A percentile compares a stretch with the other conserved stretches of the same genome.
Evolutionary conservation across 495 filamentous ascomycete species (phyloP).

Genomic region (Aspergillus bridgeri): DNA sequence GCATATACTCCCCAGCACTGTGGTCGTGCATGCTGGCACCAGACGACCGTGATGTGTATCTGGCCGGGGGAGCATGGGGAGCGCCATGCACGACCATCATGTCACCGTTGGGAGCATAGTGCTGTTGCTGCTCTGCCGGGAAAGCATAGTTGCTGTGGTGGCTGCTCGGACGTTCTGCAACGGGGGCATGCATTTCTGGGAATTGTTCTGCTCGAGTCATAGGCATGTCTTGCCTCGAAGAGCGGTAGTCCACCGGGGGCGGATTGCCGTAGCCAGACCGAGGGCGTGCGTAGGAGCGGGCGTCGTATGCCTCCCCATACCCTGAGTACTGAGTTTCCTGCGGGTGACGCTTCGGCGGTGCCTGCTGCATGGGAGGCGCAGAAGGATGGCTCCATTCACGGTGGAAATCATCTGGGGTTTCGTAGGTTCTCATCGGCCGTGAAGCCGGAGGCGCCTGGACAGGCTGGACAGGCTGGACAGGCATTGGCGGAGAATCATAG

Average conservation of each 20-base stretch:
- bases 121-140: slow-evolving; percentile 11
- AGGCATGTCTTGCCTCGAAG: slow-evolving; percentile 22
- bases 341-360: slow-evolving; percentile 15
- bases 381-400: slow-evolving; percentile 28
- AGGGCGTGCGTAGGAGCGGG: slow-evolving; percentile 27
- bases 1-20: slow-evolving; percentile 15
- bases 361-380: slow-evolving; percentile 13
- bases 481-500: slow-evolving; percentile 25
- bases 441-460: slow-evolving; percentile 12
- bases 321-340: slow-evolving; percentile 23
- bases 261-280: slow-evolving; percentile 29
- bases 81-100: not conserved
- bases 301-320: slow-evolving; percentile 19
- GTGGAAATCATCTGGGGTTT: slow-evolving; percentile 27
- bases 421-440: slow-evolving; percentile 26
- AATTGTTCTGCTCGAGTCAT: slow-evolving; percentile 10
- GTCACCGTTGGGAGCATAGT: slow-evolving; percentile 5
- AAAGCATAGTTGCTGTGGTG: slow-evolving; percentile 15
- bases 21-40: slow-evolving; percentile 11
- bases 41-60: slow-evolving; percentile 12
- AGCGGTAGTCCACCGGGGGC: slow-evolving; percentile 26
- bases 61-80: not conserved
- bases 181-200: slow-evolving; percentile 14
- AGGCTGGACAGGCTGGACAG: not conserved
- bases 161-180: slow-evolving; percentile 18